These are phyloP conservation scores for Amesomyces nigricolor DNA, from an alignment of 2,329 filamentous ascomycete genomes.

Conservation along the genomic window DNA sequence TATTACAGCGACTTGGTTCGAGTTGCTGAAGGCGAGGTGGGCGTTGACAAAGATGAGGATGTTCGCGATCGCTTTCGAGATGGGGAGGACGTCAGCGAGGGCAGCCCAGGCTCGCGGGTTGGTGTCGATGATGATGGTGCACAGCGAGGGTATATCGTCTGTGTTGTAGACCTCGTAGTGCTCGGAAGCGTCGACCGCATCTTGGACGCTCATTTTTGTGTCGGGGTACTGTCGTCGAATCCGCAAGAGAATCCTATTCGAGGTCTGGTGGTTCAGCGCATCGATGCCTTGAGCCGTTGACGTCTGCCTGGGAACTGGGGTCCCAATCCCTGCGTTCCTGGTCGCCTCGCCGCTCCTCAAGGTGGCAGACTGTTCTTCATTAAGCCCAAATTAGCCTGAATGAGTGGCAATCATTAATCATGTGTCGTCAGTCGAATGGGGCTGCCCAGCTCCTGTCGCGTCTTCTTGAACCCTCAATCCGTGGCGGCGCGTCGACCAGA, in stretches of 20 bases:
- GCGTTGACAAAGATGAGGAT: conserved; percentile 96
- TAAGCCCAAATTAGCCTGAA: too few species aligned
- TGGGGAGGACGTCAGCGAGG: conserved; percentile 65
- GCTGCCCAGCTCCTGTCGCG: too few species aligned
- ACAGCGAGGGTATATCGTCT: conserved; percentile 67
- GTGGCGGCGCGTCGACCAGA: not conserved
- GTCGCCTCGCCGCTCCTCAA: too few species aligned
- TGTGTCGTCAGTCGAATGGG: too few species aligned
- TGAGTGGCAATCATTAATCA: too few species aligned
- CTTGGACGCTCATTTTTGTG: conserved; percentile 39
- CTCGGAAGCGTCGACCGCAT: conserved; percentile 52
- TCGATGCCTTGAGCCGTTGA: not conserved
- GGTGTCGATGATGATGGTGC: conserved; percentile 89
- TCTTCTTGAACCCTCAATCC: too few species aligned
- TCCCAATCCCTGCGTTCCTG: too few species aligned
- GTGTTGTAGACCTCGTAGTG: conserved; percentile 52
- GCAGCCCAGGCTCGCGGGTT: conserved; percentile 89
- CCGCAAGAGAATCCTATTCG: not conserved
- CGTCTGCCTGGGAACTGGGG: too few species aligned
- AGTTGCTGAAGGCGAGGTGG: conserved; percentile 87
- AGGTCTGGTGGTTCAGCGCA: not conserved
- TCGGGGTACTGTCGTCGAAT: not conserved
- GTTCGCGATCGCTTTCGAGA: conserved; percentile 79
- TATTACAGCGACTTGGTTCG: conserved; percentile 87
- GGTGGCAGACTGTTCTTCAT: too few species aligned